Conservation (phyloP, 495 filamentous ascomycete species). For the Podospora appendiculata region DNA sequence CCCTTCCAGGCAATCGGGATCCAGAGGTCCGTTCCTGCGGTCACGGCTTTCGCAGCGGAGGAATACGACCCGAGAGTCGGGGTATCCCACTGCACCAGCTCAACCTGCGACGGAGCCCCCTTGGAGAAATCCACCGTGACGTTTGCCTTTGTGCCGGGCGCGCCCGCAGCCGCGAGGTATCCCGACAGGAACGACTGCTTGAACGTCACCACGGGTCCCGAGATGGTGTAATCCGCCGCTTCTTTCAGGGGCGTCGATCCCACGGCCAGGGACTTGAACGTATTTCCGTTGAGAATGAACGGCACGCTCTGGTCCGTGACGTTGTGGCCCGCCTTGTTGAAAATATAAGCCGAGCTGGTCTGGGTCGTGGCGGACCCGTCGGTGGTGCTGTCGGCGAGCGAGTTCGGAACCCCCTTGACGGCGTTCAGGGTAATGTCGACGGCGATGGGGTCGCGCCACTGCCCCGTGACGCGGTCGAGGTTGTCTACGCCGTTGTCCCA, state of each 20-base stretch:
- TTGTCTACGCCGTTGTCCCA: conserved; percentile 53
- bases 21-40: conserved; percentile 34
- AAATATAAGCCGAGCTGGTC: conserved; percentile 44
- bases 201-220: conserved; percentile 39
- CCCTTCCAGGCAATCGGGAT: conserved; percentile 49
- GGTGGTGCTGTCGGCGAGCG: conserved; percentile 45
- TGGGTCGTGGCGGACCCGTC: conserved; percentile 39
- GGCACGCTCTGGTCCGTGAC: conserved; percentile 35
- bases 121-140: conserved; percentile 45
- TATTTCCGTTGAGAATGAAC: conserved; percentile 50
- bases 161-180: conserved; percentile 27
- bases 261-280: conserved; percentile 36
- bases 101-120: conserved; percentile 37
- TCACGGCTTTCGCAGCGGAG: conserved; percentile 31
- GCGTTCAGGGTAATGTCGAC: conserved; percentile 41
- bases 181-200: conserved; percentile 38
- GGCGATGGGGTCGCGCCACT: conserved; percentile 44
- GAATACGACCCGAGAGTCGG: conserved; percentile 33
- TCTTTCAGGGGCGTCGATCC: conserved; percentile 23
- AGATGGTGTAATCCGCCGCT: conserved; percentile 40
- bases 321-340: conserved; percentile 41
- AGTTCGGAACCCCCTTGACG: conserved; percentile 36
- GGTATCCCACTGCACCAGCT: conserved; percentile 43
- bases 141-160: conserved; percentile 39
- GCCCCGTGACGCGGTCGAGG: conserved; percentile 34